Percentiles rank a stretch among this genome's conserved stretches.
These are phyloP conservation scores for Leishmania guyanensis DNA, from an alignment of 208 protist genomes.

Conservation along the genomic window DNA sequence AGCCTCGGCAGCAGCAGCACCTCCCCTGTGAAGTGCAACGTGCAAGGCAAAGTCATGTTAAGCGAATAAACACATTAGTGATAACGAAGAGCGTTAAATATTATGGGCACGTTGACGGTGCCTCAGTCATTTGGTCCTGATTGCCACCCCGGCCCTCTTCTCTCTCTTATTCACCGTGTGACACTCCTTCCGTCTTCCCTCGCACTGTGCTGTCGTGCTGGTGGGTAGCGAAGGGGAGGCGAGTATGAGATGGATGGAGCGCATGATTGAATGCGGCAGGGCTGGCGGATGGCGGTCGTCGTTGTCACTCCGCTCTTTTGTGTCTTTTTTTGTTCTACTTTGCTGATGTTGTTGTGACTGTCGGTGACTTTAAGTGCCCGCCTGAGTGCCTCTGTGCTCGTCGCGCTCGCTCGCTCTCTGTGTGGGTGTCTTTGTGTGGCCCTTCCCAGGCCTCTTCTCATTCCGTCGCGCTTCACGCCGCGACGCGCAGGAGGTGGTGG, in stretches of 20 bases:
- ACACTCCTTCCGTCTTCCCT: background rate
- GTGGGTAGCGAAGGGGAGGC: background rate
- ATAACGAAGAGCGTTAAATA: background rate
- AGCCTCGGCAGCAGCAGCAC: background rate
- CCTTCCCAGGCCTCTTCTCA: background rate
- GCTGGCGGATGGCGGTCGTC: background rate
- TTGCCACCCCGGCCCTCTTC: background rate
- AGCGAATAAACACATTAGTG: background rate
- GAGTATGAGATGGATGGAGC: background rate
- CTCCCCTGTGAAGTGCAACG: background rate
- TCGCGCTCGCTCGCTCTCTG: background rate
- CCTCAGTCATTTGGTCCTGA: background rate
- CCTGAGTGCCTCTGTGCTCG: background rate
- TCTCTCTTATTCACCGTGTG: background rate
- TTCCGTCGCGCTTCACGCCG: background rate
- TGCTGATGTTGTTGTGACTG: background rate
- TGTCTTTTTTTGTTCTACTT: background rate
- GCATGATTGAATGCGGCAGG: background rate
- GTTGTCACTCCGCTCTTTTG: background rate
- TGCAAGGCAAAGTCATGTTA: background rate
- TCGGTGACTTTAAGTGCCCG: background rate
- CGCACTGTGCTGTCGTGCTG: background rate
- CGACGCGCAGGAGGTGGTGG: background rate
- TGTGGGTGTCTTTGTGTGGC: conserved; percentile 1
- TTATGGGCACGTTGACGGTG: background rate